These are phyloP conservation scores for Cladophialophora exuberans DNA, from an alignment of 2,329 filamentous ascomycete genomes.

Conservation along the genomic window DNA sequence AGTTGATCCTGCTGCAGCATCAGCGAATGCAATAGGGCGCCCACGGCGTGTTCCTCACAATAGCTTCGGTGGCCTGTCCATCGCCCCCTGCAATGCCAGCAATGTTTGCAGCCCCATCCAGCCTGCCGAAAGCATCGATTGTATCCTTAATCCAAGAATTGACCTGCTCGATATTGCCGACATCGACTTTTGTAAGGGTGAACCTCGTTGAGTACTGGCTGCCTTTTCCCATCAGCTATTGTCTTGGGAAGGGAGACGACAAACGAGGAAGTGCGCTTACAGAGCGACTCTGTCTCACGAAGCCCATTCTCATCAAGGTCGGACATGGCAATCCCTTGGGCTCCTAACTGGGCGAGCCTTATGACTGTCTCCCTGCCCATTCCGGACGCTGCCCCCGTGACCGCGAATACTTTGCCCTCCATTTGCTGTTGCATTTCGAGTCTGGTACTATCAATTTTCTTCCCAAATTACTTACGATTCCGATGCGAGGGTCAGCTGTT, in stretches of 20 bases:
- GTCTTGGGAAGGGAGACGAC: no score
- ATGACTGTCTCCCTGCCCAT: slow-evolving; percentile 55
- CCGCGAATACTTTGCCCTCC: slow-evolving; percentile 49
- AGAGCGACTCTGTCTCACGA: no score
- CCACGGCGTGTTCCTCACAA: no score
- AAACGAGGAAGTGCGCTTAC: no score
- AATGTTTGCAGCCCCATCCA: slow-evolving; percentile 28
- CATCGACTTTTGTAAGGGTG: slow-evolving; percentile 19
- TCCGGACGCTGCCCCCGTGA: slow-evolving; percentile 55
- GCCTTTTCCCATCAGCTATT: no score
- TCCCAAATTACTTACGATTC: no score
- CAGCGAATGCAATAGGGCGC: no score
- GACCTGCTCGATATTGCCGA: slow-evolving; percentile 18
- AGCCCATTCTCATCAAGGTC: slow-evolving; percentile 12
- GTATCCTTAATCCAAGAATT: slow-evolving; percentile 23
- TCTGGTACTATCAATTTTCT: no score
- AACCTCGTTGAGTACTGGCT: neutral
- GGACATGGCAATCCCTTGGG: slow-evolving; percentile 7
- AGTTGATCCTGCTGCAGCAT: slow-evolving; percentile 13
- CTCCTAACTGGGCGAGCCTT: slow-evolving; percentile 10
- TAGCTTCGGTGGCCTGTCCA: slow-evolving; percentile 14
- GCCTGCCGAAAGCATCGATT: slow-evolving; percentile 11
- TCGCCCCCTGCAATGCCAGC: slow-evolving; percentile 23
- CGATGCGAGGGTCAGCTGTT: no score
- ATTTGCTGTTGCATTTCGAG: no score